phyloP scores from a whole-genome alignment of 2,329 filamentous ascomycete genomes.

The Neofusicoccum laricinum region DNA sequence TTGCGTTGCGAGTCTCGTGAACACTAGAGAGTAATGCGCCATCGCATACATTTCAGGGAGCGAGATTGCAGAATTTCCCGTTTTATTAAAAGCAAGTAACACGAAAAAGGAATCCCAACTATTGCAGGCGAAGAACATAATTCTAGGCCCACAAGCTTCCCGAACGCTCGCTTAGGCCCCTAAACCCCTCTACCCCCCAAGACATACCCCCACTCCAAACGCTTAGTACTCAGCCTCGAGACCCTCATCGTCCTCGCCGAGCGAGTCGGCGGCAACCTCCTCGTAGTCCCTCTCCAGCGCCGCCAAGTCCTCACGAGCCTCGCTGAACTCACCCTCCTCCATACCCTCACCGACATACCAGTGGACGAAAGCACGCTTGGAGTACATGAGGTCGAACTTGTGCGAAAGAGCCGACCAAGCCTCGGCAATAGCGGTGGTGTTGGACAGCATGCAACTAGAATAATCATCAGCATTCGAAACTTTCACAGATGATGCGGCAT shows the following conservation, averaged over 20 bases:
- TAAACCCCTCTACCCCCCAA: neutral
- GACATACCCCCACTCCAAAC: neutral
- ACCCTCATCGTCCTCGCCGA: slow-evolving; percentile 55
- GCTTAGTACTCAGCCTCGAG: slow-evolving; percentile 49
- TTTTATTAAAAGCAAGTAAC: slow-evolving; percentile 15
- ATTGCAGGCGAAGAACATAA: slow-evolving; percentile 14
- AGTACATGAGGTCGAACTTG: slow-evolving; percentile 78
- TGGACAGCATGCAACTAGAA: slow-evolving; percentile 63
- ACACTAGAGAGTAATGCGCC: neutral
- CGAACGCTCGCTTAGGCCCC: slow-evolving; percentile 6
- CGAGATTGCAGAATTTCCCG: slow-evolving; percentile 13
- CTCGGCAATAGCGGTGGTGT: slow-evolving; percentile 71
- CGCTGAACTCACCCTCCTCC: slow-evolving; percentile 88
- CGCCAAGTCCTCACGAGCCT: slow-evolving; percentile 81
- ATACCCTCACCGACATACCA: slow-evolving; percentile 87
- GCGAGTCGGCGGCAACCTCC: slow-evolving; percentile 70
- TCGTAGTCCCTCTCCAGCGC: slow-evolving; percentile 85
- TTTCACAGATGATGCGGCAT: neutral
- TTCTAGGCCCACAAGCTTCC: slow-evolving; percentile 12
- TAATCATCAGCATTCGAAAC: neutral
- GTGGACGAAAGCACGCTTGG: slow-evolving; percentile 73
- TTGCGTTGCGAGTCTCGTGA: neutral
- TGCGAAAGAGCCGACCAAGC: slow-evolving; percentile 70
- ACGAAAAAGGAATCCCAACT: slow-evolving; percentile 11
- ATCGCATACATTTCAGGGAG: neutral